Percentiles rank a stretch among this genome's conserved stretches.
phyloP scores from a whole-genome alignment of 306 rosid species.

The Vigna hirtella region DNA sequence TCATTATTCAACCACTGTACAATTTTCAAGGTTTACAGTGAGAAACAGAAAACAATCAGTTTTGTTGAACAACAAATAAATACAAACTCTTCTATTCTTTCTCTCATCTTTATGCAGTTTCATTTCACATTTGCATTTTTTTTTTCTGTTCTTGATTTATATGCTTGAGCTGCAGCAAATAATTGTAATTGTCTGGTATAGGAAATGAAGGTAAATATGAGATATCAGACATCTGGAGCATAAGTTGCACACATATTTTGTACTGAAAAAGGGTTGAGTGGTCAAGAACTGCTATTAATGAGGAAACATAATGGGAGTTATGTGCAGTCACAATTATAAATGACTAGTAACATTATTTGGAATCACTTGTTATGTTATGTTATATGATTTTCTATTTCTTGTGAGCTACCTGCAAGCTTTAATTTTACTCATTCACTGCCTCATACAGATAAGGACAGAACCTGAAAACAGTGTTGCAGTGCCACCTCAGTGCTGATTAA shows the following conservation, averaged over 20 bases:
- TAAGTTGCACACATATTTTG: slow-evolving; percentile 39
- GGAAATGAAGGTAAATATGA: slow-evolving; percentile 12
- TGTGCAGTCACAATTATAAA: slow-evolving; percentile 37
- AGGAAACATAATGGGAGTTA: slow-evolving; percentile 33
- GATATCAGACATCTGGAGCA: slow-evolving; percentile 15
- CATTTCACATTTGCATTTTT: neutral
- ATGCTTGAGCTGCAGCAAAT: neutral
- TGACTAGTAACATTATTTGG: slow-evolving; percentile 10
- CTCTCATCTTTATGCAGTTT: neutral
- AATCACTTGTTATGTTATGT: neutral
- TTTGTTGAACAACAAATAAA: no score
- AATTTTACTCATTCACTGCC: slow-evolving; percentile 6
- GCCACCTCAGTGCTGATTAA: slow-evolving; percentile 24
- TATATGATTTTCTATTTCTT: no score
- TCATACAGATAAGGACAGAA: slow-evolving; percentile 42
- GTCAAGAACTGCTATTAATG: slow-evolving; percentile 33
- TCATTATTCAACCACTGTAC: no score
- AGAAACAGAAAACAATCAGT: no score
- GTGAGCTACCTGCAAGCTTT: neutral
- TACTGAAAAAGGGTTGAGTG: slow-evolving; percentile 1
- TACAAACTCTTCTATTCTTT: neutral
- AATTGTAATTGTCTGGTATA: neutral
- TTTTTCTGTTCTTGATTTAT: neutral
- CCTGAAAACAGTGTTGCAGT: slow-evolving; percentile 5
- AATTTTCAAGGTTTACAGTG: no score